Conservation (phyloP, 2,329 filamentous ascomycete genomes). For the Nemania sp. region DNA sequence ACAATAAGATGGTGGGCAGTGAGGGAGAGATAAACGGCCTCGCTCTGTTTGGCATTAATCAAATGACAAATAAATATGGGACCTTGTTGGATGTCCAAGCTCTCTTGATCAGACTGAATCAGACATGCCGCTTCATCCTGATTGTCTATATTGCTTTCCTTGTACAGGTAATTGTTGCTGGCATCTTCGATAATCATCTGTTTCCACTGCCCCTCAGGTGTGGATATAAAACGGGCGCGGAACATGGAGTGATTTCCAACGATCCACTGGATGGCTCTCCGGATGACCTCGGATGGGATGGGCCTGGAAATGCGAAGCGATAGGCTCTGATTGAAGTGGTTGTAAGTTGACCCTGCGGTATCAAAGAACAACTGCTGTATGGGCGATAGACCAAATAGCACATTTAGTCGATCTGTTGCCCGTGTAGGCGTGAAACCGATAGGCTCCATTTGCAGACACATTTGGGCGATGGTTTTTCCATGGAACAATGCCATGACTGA, state of each 20-base stretch:
- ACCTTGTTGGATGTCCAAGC: conserved; percentile 14
- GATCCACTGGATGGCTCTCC: conserved; percentile 6
- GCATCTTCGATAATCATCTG: conserved; percentile 1
- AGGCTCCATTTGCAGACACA: conserved; percentile 38
- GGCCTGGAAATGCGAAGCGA: neutral
- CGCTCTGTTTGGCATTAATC: neutral
- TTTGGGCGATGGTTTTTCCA: conserved; percentile 27
- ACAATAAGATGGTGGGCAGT: conserved; percentile 18
- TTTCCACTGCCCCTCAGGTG: neutral
- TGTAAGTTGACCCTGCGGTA: conserved; percentile 36
- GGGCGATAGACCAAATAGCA: conserved; percentile 46
- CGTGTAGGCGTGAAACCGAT: neutral
- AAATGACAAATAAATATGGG: conserved; percentile 6
- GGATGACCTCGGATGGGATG: neutral
- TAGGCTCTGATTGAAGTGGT: conserved; percentile 33
- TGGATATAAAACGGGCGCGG: conserved; percentile 13
- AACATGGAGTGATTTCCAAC: conserved; percentile 21
- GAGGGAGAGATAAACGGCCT: neutral
- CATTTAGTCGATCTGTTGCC: neutral
- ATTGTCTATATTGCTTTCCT: neutral
- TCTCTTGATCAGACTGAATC: conserved; percentile 2
- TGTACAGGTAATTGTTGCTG: neutral
- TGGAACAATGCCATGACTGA: conserved; percentile 30
- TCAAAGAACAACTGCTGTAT: conserved; percentile 50
- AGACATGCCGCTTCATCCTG: conserved; percentile 3